phyloP scores from a whole-genome alignment of 768 basidiomycete species.

The Termitomyces sp. region DNA sequence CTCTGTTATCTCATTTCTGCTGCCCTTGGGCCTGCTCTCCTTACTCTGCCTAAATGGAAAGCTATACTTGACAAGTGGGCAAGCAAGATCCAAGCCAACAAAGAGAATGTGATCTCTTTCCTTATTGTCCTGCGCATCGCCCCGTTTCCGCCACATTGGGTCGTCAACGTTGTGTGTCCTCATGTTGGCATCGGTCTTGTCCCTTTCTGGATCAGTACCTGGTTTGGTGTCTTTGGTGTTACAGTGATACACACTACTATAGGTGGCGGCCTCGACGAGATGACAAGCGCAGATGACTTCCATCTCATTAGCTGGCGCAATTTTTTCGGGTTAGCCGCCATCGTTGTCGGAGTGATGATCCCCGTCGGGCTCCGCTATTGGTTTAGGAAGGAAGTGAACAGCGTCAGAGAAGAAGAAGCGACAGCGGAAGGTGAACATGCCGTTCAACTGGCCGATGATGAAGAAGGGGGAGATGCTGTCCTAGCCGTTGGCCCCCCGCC shows the following conservation, averaged over 20 bases:
- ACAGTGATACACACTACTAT: conserved; percentile 95
- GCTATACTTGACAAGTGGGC: conserved; percentile 79
- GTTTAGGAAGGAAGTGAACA: conserved; percentile 61
- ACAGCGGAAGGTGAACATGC: conserved; percentile 18
- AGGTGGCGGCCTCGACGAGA: conserved; percentile 87
- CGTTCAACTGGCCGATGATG: conserved; percentile 18
- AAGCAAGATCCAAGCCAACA: conserved; percentile 70
- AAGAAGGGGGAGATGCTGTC: conserved; percentile 38
- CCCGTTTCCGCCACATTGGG: conserved; percentile 95
- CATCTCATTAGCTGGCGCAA: conserved; percentile 91
- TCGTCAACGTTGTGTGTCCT: conserved; percentile 88
- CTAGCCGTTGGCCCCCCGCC: conserved; percentile 53
- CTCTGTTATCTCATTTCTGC: conserved; percentile 92
- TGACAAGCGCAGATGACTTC: conserved; percentile 93
- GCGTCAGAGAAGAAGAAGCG: conserved; percentile 31
- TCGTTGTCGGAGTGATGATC: conserved; percentile 89
- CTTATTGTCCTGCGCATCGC: conserved; percentile 93
- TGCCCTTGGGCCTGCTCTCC: conserved; percentile 87
- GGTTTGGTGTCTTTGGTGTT: conserved; percentile 86
- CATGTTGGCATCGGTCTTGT: conserved; percentile 84
- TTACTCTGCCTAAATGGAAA: conserved; percentile 83
- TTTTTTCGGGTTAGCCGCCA: conserved; percentile 77
- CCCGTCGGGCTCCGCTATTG: conserved; percentile 86
- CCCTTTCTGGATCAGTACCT: conserved; percentile 88
- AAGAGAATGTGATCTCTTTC: conserved; percentile 84